These are phyloP conservation scores for Baudoinia panamericana DNA, from an alignment of 495 filamentous ascomycete species.

Conservation along the genomic window DNA sequence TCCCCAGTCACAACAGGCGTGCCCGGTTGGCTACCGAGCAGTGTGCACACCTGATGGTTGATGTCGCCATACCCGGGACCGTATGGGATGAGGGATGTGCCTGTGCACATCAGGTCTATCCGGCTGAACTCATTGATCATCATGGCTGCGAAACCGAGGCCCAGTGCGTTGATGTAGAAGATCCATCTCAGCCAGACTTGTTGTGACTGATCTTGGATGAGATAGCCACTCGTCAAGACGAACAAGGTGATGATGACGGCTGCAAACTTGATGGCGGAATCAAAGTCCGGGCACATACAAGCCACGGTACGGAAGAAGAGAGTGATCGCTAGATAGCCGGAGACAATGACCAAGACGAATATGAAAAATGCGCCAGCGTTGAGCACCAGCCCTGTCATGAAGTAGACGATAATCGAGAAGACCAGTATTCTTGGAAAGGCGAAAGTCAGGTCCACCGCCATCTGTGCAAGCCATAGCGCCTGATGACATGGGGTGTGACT, in stretches of 20 bases:
- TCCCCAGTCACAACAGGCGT: conserved; percentile 43
- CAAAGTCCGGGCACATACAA: conserved; percentile 69
- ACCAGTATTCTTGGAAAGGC: conserved; percentile 51
- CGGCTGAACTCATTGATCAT: conserved; percentile 74
- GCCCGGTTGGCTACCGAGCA: conserved; percentile 53
- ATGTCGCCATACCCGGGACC: conserved; percentile 45
- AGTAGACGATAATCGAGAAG: conserved; percentile 68
- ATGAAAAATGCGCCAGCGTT: conserved; percentile 65
- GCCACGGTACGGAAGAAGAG: conserved; percentile 68
- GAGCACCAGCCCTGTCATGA: conserved; percentile 55
- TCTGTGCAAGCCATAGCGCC: conserved; percentile 71
- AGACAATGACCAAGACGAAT: conserved; percentile 58
- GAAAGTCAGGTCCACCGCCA: conserved; percentile 64
- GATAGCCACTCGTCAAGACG: conserved; percentile 65
- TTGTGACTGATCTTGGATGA: conserved; percentile 57
- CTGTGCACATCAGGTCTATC: conserved; percentile 49
- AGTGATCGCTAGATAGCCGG: conserved; percentile 63
- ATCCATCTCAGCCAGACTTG: conserved; percentile 72
- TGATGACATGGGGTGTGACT: too few species aligned
- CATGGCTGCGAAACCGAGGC: conserved; percentile 56
- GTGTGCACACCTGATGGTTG: conserved; percentile 60
- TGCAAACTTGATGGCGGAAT: conserved; percentile 73
- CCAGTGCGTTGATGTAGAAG: conserved; percentile 67
- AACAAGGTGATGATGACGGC: conserved; percentile 64
- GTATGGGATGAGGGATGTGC: conserved; percentile 50